Percentiles rank a stretch among this genome's conserved stretches.
Evolutionary conservation across 805 yeast genomes (phyloP).

Genomic region (Clavispora vitiphila): DNA sequence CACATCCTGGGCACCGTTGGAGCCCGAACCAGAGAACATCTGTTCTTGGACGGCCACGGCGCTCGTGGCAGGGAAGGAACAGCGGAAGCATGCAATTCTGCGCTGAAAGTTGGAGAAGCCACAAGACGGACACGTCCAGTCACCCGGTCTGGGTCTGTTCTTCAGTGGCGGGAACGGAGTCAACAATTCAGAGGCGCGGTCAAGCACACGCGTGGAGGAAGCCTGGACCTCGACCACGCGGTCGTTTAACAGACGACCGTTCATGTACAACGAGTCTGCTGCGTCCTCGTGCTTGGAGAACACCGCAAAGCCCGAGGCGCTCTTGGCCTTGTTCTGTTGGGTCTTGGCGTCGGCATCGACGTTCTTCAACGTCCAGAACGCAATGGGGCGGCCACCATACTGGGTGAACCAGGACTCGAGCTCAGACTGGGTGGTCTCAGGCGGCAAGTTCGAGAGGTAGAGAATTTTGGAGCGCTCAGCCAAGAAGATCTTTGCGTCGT

Average conservation of each 20-base stretch:
- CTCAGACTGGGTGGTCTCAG: slow-evolving; percentile 86
- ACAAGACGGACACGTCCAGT: slow-evolving; percentile 97
- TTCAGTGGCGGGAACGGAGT: slow-evolving; percentile 81
- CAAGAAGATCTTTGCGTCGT: slow-evolving; percentile 64
- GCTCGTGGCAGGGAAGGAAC: slow-evolving; percentile 79
- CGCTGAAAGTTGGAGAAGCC: slow-evolving; percentile 94
- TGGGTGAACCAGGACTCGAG: slow-evolving; percentile 88
- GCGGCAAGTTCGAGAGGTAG: slow-evolving; percentile 73
- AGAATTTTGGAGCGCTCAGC: slow-evolving; percentile 74
- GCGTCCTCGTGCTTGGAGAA: slow-evolving; percentile 87
- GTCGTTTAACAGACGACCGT: slow-evolving; percentile 72
- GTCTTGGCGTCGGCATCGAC: slow-evolving; percentile 25
- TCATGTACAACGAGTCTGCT: slow-evolving; percentile 66
- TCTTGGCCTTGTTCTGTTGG: slow-evolving; percentile 33
- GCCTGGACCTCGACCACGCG: slow-evolving; percentile 81
- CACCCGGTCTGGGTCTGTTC: slow-evolving; percentile 92
- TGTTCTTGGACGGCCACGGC: slow-evolving; percentile 67
- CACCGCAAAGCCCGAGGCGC: slow-evolving; percentile 74
- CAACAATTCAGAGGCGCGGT: slow-evolving; percentile 74
- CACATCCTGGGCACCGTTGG: slow-evolving; percentile 1
- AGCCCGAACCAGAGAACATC: slow-evolving; percentile 28
- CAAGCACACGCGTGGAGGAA: slow-evolving; percentile 71
- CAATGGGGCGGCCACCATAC: slow-evolving; percentile 79
- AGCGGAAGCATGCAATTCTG: slow-evolving; percentile 88
- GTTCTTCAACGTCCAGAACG: slow-evolving; percentile 82